phyloP scores from a whole-genome alignment of 306 rosid genomes.

The Cucurbita moschata region DNA sequence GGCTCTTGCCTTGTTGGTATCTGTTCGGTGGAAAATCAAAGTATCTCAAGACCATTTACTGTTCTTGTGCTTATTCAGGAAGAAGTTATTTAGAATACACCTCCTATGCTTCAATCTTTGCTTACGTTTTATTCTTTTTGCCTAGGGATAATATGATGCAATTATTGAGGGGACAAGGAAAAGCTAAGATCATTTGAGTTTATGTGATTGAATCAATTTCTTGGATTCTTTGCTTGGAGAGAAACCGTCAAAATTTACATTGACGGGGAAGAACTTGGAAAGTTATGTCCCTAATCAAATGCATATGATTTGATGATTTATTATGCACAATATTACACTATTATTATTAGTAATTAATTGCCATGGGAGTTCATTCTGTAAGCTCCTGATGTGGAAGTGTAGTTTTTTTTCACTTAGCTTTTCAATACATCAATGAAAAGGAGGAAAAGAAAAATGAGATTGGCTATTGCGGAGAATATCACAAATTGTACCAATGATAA shows the following conservation, averaged over 20 bases:
- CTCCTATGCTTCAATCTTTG: neutral
- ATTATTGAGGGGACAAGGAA: neutral
- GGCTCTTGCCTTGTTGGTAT: neutral
- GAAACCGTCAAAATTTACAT: neutral
- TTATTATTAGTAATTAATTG: neutral
- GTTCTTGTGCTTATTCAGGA: too few species aligned
- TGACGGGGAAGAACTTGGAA: neutral
- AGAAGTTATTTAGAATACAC: too few species aligned
- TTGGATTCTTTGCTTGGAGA: neutral
- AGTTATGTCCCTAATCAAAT: neutral
- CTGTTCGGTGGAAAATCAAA: too few species aligned
- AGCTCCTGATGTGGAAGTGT: neutral
- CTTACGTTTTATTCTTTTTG: neutral
- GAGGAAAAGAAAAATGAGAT: neutral
- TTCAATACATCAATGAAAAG: neutral
- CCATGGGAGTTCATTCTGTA: neutral
- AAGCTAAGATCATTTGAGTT: neutral
- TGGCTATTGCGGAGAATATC: neutral
- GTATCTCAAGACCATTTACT: too few species aligned
- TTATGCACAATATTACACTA: neutral
- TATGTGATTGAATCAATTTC: neutral
- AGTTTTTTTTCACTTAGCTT: neutral
- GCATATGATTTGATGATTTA: neutral
- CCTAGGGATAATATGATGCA: neutral
- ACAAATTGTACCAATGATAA: neutral